Evolutionary conservation across 129 eudicot species (phyloP).

Genomic region (Escallonia herrerae): DNA sequence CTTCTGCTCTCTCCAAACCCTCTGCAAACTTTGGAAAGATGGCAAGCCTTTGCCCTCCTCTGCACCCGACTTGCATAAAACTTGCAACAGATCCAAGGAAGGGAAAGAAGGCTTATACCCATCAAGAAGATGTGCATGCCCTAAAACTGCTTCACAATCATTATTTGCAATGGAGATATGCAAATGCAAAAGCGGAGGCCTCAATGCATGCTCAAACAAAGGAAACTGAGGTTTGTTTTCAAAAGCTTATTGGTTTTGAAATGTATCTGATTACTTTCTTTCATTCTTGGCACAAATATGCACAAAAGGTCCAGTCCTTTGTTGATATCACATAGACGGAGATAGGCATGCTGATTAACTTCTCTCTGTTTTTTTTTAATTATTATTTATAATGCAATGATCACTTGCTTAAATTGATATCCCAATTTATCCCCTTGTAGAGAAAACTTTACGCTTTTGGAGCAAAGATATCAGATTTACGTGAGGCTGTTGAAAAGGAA

Average conservation of each 20-base stretch:
- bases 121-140: slow-evolving; percentile 53
- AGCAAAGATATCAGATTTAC: slow-evolving; percentile 47
- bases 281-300: too few relatives aligned
- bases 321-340: too few relatives aligned
- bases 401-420: too few relatives aligned
- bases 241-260: too few relatives aligned
- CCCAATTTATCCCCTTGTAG: slow-evolving; percentile 24
- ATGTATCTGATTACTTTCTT: too few relatives aligned
- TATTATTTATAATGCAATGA: too few relatives aligned
- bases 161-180: slow-evolving; percentile 63
- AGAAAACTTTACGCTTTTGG: slow-evolving; percentile 50
- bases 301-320: too few relatives aligned
- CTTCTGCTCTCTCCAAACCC: slow-evolving; percentile 4
- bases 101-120: slow-evolving; percentile 42
- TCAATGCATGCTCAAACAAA: slow-evolving; percentile 44
- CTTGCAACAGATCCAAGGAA: slow-evolving; percentile 30
- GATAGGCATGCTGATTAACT: too few relatives aligned
- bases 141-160: slow-evolving; percentile 66
- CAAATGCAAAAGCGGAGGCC: slow-evolving; percentile 78
- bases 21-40: slow-evolving; percentile 4
- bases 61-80: slow-evolving; percentile 42
- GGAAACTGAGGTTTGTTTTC: slow-evolving; percentile 62
- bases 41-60: slow-evolving; percentile 47
- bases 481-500: slow-evolving; percentile 49
- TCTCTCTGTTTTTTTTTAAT: too few relatives aligned